Evolutionary conservation across 495 filamentous ascomycete genomes (phyloP).

Genomic region (Penicillium diatomitis): DNA sequence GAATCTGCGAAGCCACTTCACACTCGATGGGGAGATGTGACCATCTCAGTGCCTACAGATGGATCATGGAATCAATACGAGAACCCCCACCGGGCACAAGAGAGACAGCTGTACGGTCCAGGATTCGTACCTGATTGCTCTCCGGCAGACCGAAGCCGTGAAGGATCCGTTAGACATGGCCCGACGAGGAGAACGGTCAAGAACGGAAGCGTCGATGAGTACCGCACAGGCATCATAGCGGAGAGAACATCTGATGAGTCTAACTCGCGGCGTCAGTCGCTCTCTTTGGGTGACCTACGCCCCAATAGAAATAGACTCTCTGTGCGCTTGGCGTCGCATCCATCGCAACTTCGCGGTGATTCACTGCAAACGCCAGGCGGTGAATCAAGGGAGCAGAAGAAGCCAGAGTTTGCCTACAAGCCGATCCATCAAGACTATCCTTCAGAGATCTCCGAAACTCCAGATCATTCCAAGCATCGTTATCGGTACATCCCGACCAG

Average conservation of each 20-base stretch:
- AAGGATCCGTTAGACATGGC: neutral
- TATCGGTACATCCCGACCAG: constrained; percentile 32
- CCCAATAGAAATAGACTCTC: constrained; percentile 27
- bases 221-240: constrained; percentile 3
- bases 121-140: constrained; percentile 18
- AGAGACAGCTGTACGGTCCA: constrained; percentile 17
- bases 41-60: constrained; percentile 30
- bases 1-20: constrained; percentile 25
- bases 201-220: constrained; percentile 8
- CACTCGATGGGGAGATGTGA: constrained; percentile 32
- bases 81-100: constrained; percentile 20
- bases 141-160: constrained; percentile 5
- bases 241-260: neutral
- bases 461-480: constrained; percentile 7
- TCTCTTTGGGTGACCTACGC: constrained; percentile 17
- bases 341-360: constrained; percentile 10
- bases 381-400: constrained; percentile 4
- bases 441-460: constrained; percentile 21
- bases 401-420: constrained; percentile 27
- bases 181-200: neutral
- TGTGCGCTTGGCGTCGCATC: constrained; percentile 21
- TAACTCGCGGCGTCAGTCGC: constrained; percentile 15
- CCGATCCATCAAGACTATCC: constrained; percentile 28
- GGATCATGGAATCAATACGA: constrained; percentile 35
- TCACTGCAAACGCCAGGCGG: constrained; percentile 1